Conservation (phyloP, 2,329 filamentous ascomycete genomes). For the Nothopassalora personata region DNA sequence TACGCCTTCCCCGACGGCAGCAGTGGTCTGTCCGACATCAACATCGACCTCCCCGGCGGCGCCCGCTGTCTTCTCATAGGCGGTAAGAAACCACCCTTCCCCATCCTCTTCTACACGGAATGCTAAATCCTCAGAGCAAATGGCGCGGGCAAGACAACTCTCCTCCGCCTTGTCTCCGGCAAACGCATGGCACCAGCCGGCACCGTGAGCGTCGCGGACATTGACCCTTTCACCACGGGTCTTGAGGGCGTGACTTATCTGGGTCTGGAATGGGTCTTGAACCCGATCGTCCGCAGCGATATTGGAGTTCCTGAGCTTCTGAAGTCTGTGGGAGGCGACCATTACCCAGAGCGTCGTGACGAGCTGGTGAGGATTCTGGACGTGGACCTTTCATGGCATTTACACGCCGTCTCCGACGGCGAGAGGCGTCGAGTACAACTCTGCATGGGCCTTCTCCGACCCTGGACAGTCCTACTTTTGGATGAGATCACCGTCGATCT, state of each 20-base stretch:
- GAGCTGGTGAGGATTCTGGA: slow-evolving; percentile 85
- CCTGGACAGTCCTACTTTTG: slow-evolving; percentile 84
- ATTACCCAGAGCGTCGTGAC: slow-evolving; percentile 74
- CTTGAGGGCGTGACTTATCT: slow-evolving; percentile 96
- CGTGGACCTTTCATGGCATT: slow-evolving; percentile 86
- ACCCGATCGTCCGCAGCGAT: slow-evolving; percentile 91
- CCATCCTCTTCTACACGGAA: slow-evolving; percentile 13
- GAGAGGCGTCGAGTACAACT: slow-evolving; percentile 88
- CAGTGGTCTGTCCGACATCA: slow-evolving; percentile 69
- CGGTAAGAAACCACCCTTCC: slow-evolving; percentile 43
- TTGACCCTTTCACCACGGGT: slow-evolving; percentile 85
- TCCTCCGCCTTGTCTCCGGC: slow-evolving; percentile 87
- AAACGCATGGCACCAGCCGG: slow-evolving; percentile 80
- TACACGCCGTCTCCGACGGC: slow-evolving; percentile 92
- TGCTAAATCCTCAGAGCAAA: slow-evolving; percentile 57
- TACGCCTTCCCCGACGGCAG: slow-evolving; percentile 87
- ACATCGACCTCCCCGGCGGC: slow-evolving; percentile 69
- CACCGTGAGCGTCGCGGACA: slow-evolving; percentile 70
- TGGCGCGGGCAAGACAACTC: slow-evolving; percentile 93
- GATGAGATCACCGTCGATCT: slow-evolving; percentile 98
- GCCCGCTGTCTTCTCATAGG: slow-evolving; percentile 89
- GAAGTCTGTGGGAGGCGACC: slow-evolving; percentile 76
- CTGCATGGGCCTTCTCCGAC: slow-evolving; percentile 87
- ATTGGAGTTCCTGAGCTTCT: slow-evolving; percentile 87
- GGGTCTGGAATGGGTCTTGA: slow-evolving; percentile 95